Base-by-base conservation (phyloP, 2,329 filamentous ascomycete genomes). In the Colletotrichum truncatum region DNA sequence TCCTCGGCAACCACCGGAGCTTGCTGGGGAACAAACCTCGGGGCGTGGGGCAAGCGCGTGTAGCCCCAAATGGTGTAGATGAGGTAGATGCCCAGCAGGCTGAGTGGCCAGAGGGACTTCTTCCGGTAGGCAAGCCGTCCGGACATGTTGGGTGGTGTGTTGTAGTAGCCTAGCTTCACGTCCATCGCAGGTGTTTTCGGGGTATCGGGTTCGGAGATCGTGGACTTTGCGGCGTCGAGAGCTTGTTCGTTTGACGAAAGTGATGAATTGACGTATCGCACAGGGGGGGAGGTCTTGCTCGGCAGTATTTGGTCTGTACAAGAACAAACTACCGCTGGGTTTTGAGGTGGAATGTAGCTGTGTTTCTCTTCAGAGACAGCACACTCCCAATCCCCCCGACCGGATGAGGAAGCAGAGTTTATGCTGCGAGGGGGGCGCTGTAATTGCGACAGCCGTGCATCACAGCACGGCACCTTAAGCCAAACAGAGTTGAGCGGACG, bases 401-500 rank as follows among this genome's bases (percentile, higher is more conserved):
- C 32, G 51, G 48, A 49, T 46, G 41, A 41, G 18, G 30, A 25
- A 52, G 46, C 14, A 53, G 11, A 56, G 63, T 63, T 63, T 63
- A 55, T 63, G 63, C 56, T 49, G 57, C 49, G 62, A 62, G 32
- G 56, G 53, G 62, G 36, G 21, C 32, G 59, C 43, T 39, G 48
- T 25, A 38, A 65, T 65, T 65, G 62, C 62, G 62, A 65, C 62
- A 65, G 48, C 41, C 16, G 36, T 39, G 61, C 61, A 64, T 38
- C 28, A 18, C 4, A 34, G 34, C 25, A 54, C 38, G 41, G 59
- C 34, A 43, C 39, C 30, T 57, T 38, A 38, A 41, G 54, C 41
- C 39, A 46, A 36, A 48, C 39, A 57, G 52, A 23, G n/a, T n/a
- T 21, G 53, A 25, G 30, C 21, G 48, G 49, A 48, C 30, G 55